Base-by-base conservation (phyloP, 2,329 filamentous ascomycete genomes). In the Aspergillus costaricaensis region DNA sequence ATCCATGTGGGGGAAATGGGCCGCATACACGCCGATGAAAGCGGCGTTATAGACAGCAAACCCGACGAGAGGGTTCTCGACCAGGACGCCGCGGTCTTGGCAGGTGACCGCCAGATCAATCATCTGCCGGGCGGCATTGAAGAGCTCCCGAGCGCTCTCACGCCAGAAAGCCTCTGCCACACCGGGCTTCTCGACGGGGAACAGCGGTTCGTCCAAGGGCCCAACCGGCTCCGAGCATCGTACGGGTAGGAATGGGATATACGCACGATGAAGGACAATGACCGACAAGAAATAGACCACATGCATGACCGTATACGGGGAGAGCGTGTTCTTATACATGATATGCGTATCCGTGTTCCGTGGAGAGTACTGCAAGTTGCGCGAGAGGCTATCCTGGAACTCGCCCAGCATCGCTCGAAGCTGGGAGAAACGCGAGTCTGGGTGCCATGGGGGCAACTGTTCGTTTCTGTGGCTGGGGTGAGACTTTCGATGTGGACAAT, bases 1-100 rank as follows among this genome's bases (percentile, higher is more conserved):
- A 60, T 86, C 84, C 83, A 86, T 85, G 66, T 81, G 79, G 1
- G 80, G 79, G 60, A 85, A 86, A 65, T 83, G 82, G 36, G 79
- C 77, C 32, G 80, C 81, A 67, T 86, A 86, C 8, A 84, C 74
- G 15, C 77, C 80, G 39, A 81, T 72, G 53, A 85, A 81, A 0
- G 80, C 79, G 23, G 83, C 83, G 39, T 80, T 81, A 69, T 85
- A 86, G 21, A 83, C 75, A 27, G 83, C 81, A 62, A 85, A 86
- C 1, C 80, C 83, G 15, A 84, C 76, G 23, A 86, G 76, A 0
- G 84, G 83, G 4, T 82, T 85, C 65, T 86, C 82, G 3, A 84
- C 80, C 1, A 85, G 74, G 7, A 80, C 78, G 15, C 77, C 77
- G 66, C 78, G 80, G 55, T 81, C 79, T 62, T 84, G 79, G 65